Evolutionary conservation across 352 stramenopile genomes (phyloP), one percentile per base, ranked within the genome.

Genomic region (Phytopythium aichiense): DNA sequence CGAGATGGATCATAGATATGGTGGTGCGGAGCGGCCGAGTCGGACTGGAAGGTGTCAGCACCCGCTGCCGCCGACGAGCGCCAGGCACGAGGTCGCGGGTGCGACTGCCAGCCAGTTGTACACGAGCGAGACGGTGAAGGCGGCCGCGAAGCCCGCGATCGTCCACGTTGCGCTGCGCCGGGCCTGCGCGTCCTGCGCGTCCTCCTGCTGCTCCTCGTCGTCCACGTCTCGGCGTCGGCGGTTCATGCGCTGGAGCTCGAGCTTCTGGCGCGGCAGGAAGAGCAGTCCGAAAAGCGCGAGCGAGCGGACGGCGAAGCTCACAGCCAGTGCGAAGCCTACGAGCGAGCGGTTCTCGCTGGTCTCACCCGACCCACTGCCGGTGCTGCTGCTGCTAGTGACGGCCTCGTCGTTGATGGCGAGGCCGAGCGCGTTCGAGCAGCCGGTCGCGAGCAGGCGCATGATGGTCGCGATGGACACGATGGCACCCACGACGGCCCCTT

Each of bases 401-500:
- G 35, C 35, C 35, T 68, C 67, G 8, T 64, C 65, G 48, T 79
- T 61, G 28, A 89, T 81, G 35, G 60, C 59, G 58, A 77, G 79
- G 54, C 76, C 72, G 1, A 88, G 33, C 1, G 56, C 37, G 43
- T 85, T 87, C 6, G 79, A 83, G 43, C 65, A 61, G 0, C 74
- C 84, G 3, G 76, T 76, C 0, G 73, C 69, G 0, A 87, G 43
- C 16, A 88, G 55, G 20, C 76, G 55, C 72, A 84, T 81, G 58
- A 83, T 82, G 15, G 63, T 74, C 15, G 69, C 70, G 64, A 84
- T 75, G 0, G 81, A 88, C 33, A 81, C 71, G 56, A 91, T 58
- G 11, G 84, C 54, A 8, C 81, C 81, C 0, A 87, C 48, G 8
- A 81, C 77, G 5, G 78, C 74, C 9, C 81, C 81, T 73, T 90